These are phyloP conservation scores for Pseudozyma flocculosa DNA, from an alignment of 1,284 basidiomycete genomes.

Conservation along the genomic window DNA sequence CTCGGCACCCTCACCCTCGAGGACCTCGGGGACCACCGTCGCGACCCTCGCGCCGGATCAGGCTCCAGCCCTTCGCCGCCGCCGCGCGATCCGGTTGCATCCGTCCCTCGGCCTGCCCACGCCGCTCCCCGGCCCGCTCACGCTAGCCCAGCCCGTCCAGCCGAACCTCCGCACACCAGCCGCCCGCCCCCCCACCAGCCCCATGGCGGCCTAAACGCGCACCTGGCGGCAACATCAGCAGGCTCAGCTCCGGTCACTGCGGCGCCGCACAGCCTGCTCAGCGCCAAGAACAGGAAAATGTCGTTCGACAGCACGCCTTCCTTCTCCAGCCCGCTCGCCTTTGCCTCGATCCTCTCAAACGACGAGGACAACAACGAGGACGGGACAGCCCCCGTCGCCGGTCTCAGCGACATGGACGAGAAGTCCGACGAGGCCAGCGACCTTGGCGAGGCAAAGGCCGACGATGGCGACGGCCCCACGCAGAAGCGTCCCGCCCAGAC, in stretches of 20 bases:
- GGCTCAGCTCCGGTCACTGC: not conserved
- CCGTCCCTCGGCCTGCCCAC: too few relatives aligned
- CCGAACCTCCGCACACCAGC: not conserved
- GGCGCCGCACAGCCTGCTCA: not conserved
- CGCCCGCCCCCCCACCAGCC: not conserved
- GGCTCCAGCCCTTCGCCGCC: too few relatives aligned
- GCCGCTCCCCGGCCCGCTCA: too few relatives aligned
- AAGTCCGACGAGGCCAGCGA: not conserved
- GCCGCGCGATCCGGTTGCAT: too few relatives aligned
- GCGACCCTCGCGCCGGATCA: too few relatives aligned
- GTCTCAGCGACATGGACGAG: not conserved
- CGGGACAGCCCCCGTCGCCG: not conserved
- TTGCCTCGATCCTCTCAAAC: slow-evolving; percentile 45
- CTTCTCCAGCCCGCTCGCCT: slow-evolving; percentile 54
- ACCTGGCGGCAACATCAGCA: not conserved
- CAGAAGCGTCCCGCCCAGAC: too few relatives aligned
- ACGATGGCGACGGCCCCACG: too few relatives aligned
- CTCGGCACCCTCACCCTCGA: too few relatives aligned
- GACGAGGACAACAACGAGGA: slow-evolving; percentile 31
- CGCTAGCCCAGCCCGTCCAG: not conserved
- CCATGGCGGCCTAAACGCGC: not conserved
- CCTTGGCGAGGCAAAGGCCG: too few relatives aligned
- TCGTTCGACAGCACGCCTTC: slow-evolving; percentile 47
- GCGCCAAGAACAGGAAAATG: slow-evolving; percentile 21
- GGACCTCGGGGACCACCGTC: too few relatives aligned